A percentile compares a stretch with the other conserved stretches of the same genome.
Conservation (phyloP, 495 filamentous ascomycete genomes). For the Daldinia concentrica region DNA sequence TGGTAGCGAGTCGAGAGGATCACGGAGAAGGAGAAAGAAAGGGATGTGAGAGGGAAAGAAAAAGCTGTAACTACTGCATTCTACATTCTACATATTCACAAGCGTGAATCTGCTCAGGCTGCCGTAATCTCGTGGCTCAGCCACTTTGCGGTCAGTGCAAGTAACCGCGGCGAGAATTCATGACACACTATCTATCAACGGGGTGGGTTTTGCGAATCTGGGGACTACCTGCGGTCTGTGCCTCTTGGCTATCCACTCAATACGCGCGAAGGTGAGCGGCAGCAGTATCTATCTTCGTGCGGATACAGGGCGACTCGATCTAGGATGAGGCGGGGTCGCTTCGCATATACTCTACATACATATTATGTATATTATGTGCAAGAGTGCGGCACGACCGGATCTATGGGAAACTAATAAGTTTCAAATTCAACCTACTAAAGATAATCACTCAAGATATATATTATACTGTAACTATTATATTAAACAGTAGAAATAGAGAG, state of each 20-base stretch:
- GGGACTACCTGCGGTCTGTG: conserved; percentile 23
- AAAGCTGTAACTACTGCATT: no score
- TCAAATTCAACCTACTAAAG: conserved; percentile 20
- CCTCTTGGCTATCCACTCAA: conserved; percentile 28
- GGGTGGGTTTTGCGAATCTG: conserved; percentile 11
- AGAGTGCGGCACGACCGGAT: conserved; percentile 34
- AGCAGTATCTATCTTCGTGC: conserved; percentile 8
- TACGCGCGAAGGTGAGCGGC: background rate
- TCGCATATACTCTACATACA: conserved; percentile 5
- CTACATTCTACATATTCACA: background rate
- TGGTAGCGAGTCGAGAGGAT: background rate
- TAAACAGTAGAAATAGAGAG: background rate
- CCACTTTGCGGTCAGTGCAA: conserved; percentile 27
- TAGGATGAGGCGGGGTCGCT: conserved; percentile 18
- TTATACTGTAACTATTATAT: background rate
- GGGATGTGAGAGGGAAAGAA: background rate
- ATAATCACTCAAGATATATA: background rate
- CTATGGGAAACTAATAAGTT: conserved; percentile 14
- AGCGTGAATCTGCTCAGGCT: background rate
- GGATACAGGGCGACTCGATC: conserved; percentile 4
- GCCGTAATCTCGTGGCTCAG: conserved; percentile 28
- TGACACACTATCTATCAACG: background rate
- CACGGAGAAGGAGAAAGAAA: background rate
- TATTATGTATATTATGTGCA: conserved; percentile 18
- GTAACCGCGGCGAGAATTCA: conserved; percentile 14